These are phyloP conservation scores for Leccinum boreale DNA, from an alignment of 768 basidiomycete genomes.

Conservation along the genomic window DNA sequence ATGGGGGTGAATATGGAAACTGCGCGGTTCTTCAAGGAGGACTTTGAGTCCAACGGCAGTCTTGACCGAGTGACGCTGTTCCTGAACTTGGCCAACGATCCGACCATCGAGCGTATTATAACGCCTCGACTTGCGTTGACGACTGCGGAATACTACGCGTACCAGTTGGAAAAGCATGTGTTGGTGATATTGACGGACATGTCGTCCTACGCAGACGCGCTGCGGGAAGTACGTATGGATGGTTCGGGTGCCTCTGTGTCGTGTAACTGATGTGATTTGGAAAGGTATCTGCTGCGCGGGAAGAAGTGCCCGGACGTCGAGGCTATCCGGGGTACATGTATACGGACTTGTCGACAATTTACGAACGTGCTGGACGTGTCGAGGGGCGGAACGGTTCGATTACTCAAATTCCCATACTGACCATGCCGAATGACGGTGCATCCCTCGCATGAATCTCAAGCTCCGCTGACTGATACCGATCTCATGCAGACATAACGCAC, in stretches of 20 bases:
- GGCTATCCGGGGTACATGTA: conserved; percentile 99
- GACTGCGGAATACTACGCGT: conserved; percentile 98
- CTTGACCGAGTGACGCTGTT: conserved; percentile 97
- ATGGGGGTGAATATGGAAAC: conserved; percentile 99
- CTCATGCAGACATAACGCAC: conserved; percentile 90
- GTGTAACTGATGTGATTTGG: conserved; percentile 6
- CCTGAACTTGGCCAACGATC: conserved; percentile 98
- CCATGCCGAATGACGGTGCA: conserved; percentile 99
- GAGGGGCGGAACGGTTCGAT: conserved; percentile 98
- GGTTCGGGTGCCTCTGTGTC: background rate
- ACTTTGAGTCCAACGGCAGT: conserved; percentile 98
- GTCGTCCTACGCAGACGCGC: conserved; percentile 95
- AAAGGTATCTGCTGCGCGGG: conserved; percentile 91
- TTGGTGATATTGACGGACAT: conserved; percentile 99
- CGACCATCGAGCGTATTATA: conserved; percentile 99
- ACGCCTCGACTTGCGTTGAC: conserved; percentile 97
- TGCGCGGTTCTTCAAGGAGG: conserved; percentile 98
- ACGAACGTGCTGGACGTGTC: conserved; percentile 98
- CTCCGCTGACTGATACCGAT: conserved; percentile 25
- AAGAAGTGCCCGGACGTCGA: conserved; percentile 98
- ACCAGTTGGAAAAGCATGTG: conserved; percentile 99
- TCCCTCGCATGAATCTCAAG: conserved; percentile 18
- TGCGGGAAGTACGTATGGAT: conserved; percentile 72
- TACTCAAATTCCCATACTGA: conserved; percentile 98
- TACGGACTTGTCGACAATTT: conserved; percentile 98